These are phyloP conservation scores for Ilex aquifolium DNA, from an alignment of 257 asterid species.

Conservation along the genomic window DNA sequence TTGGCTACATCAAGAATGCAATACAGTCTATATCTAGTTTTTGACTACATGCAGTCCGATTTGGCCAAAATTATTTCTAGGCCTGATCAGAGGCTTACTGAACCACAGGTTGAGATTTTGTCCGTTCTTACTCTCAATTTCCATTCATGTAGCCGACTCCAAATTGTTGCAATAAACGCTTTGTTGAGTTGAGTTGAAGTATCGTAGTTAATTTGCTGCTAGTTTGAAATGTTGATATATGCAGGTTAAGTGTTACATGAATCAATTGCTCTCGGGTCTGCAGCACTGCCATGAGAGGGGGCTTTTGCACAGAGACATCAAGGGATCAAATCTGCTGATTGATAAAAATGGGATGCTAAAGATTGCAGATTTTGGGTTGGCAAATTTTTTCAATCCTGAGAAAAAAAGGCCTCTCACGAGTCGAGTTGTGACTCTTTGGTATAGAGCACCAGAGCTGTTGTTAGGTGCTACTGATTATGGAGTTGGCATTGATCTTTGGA, in stretches of 20 bases:
- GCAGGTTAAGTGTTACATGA: slow-evolving; percentile 76
- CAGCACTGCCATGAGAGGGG: slow-evolving; percentile 81
- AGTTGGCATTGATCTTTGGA: slow-evolving; percentile 75
- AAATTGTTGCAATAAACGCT: background rate
- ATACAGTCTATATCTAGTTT: slow-evolving; percentile 71
- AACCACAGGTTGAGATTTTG: slow-evolving; percentile 53
- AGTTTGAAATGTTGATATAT: background rate
- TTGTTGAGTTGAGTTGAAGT: background rate
- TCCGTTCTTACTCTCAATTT: background rate
- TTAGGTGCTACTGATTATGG: slow-evolving; percentile 78
- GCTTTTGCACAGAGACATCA: slow-evolving; percentile 69
- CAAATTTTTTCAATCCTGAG: slow-evolving; percentile 39
- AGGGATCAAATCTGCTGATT: slow-evolving; percentile 74
- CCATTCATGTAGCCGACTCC: no score
- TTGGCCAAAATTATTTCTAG: slow-evolving; percentile 24
- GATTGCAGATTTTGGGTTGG: slow-evolving; percentile 63
- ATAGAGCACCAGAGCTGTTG: slow-evolving; percentile 78
- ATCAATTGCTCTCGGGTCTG: slow-evolving; percentile 65
- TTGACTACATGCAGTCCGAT: slow-evolving; percentile 66
- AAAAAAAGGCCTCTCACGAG: slow-evolving; percentile 54
- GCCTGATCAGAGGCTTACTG: slow-evolving; percentile 45
- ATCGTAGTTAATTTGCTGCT: background rate
- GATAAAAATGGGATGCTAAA: slow-evolving; percentile 37
- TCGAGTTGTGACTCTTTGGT: slow-evolving; percentile 90
- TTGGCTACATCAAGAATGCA: slow-evolving; percentile 91